A percentile compares a stretch with the other conserved stretches of the same genome.
These are phyloP conservation scores for Dothiorella sarmentorum DNA, from an alignment of 2,329 filamentous ascomycete species.

Conservation along the genomic window DNA sequence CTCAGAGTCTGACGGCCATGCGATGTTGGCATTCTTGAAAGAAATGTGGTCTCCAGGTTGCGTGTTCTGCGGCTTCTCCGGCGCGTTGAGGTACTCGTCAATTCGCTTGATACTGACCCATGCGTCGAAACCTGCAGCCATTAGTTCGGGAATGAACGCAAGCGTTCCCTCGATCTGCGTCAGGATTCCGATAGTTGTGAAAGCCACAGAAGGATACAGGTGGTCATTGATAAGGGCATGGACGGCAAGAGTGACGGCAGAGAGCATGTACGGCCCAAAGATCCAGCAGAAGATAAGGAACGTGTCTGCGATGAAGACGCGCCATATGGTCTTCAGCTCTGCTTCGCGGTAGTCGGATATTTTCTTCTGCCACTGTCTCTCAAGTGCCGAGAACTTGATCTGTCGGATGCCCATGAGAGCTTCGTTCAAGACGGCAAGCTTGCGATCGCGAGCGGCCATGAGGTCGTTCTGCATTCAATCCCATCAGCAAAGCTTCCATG, in stretches of 20 bases:
- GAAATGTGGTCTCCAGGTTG: constrained; percentile 57
- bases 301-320: constrained; percentile 62
- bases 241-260: constrained; percentile 65
- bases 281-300: constrained; percentile 49
- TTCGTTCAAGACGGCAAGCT: constrained; percentile 72
- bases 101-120: constrained; percentile 71
- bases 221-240: constrained; percentile 63
- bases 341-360: constrained; percentile 62
- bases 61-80: constrained; percentile 58
- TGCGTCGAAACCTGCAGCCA: constrained; percentile 67
- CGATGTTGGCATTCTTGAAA: constrained; percentile 66
- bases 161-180: constrained; percentile 69
- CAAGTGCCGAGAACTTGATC: constrained; percentile 79
- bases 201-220: constrained; percentile 70
- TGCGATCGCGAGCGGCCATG: constrained; percentile 73
- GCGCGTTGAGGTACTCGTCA: constrained; percentile 64
- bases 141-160: constrained; percentile 68
- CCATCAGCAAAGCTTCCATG: neutral
- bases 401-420: constrained; percentile 75
- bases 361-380: constrained; percentile 69
- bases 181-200: constrained; percentile 74
- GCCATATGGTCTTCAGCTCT: constrained; percentile 66
- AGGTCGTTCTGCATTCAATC: constrained; percentile 52
- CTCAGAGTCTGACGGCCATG: constrained; percentile 65
- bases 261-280: constrained; percentile 68